A percentile compares a stretch with the other conserved stretches of the same genome.
These are phyloP conservation scores for Rhodomyrtus psidioides DNA, from an alignment of 441 rosid genomes.

Conservation along the genomic window DNA sequence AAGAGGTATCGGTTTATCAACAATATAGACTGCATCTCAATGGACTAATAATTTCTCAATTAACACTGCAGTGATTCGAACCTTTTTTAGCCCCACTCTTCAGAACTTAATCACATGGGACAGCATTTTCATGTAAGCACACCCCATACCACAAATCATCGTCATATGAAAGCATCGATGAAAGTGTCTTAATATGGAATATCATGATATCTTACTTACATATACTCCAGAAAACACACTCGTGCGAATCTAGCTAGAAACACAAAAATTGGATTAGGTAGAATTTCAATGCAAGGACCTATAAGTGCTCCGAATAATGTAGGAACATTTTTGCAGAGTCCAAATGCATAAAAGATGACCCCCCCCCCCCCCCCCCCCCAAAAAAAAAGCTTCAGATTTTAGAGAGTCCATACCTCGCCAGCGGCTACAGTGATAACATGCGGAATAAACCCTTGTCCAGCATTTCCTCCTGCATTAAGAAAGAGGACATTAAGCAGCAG, in stretches of 20 bases:
- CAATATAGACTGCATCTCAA: background rate
- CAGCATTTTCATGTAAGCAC: background rate
- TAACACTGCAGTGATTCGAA: background rate
- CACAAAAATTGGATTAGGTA: background rate
- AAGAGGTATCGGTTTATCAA: background rate
- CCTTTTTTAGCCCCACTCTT: background rate
- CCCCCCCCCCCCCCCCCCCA: no score
- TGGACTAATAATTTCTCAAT: background rate
- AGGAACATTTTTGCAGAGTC: background rate
- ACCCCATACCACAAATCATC: background rate
- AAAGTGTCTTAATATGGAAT: background rate
- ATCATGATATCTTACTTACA: background rate
- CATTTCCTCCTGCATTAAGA: slow-evolving; percentile 40
- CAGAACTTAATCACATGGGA: background rate
- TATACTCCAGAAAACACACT: background rate
- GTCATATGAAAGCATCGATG: background rate
- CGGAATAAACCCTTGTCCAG: slow-evolving; percentile 80
- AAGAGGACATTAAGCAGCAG: background rate
- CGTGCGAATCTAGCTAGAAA: background rate
- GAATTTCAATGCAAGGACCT: background rate
- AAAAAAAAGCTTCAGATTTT: background rate
- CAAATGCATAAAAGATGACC: background rate
- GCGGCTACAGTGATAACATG: slow-evolving; percentile 70
- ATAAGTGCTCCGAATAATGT: background rate
- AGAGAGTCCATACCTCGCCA: slow-evolving; percentile 69